Base-by-base conservation (phyloP, 2,329 filamentous ascomycete species). In the Phaeomoniella chlamydospora region DNA sequence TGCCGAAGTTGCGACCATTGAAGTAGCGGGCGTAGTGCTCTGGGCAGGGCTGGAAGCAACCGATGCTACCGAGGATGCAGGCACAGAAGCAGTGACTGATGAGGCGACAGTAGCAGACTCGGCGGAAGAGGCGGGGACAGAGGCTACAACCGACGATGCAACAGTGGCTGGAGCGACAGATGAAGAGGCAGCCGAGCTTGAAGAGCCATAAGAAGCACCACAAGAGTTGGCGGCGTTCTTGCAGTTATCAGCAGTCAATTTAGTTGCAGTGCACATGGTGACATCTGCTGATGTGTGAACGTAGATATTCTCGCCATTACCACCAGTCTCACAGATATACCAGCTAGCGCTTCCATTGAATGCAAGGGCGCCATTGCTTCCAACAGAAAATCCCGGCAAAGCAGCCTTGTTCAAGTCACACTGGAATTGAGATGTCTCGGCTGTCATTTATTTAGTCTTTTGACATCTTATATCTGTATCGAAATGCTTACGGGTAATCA, bases 361-460 rank as follows among this genome's bases (percentile, higher is more conserved):
- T 2, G 59, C 58, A 14, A 81, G 49, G 4, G 51, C 46, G 19
- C 74, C 74, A 40, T 68, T 55, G 16, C 65, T 66, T 32, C 54
- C 60, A 39, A 79, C 61, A 5, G 59, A 57, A 54, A 79, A 80
- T 17, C 74, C 74, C 18, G 61, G 49, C 15, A 59, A 64, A 6
- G 70, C 64, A 11, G 48, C 43, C 10, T 67, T 67, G 33, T 68
- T 67, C 14, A 48, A 43, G 43, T 80, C 75, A 45, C 77, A 79
- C 49, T 78, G 74, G 40, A 74, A 69, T 34, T 76, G 69, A 17
- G 62, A 65, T 1, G 72, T 74, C 0, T 68, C 64, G 29, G 65
- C 66, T 70, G 22, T n/a, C n/a, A n/a, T n/a, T n/a, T n/a, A n/a
- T n/a, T n/a, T n/a, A n/a, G n/a, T n/a, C n/a, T n/a, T 41, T 22